phyloP scores from a whole-genome alignment of 148 eudicot species.

The Persicaria tinctoria region DNA sequence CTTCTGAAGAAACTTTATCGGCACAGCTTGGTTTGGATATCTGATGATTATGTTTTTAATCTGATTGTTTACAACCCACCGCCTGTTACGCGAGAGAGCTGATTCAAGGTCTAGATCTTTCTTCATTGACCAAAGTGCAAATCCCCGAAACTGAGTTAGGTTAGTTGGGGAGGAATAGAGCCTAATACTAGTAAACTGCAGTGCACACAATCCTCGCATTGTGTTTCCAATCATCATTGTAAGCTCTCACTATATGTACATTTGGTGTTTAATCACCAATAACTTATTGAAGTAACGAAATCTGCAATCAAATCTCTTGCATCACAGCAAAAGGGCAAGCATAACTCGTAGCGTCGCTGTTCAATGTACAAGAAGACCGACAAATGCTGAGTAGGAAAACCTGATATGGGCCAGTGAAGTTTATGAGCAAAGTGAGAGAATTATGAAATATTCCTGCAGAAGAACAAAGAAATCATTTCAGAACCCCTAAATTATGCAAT shows the following conservation, averaged over 20 bases:
- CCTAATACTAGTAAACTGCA: constrained; percentile 3
- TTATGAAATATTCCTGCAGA: neutral
- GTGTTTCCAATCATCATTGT: neutral
- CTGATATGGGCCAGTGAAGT: neutral
- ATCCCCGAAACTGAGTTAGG: constrained; percentile 25
- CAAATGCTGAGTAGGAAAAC: neutral
- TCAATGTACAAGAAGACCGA: neutral
- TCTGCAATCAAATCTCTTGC: neutral
- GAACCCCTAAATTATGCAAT: neutral
- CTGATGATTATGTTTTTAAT: constrained; percentile 75
- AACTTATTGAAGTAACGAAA: neutral
- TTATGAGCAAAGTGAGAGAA: neutral
- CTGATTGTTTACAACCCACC: constrained; percentile 93
- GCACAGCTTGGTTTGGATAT: constrained; percentile 54
- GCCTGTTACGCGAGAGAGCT: constrained; percentile 67
- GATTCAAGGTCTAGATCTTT: constrained; percentile 92
- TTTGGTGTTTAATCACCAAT: neutral
- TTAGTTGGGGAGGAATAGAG: neutral
- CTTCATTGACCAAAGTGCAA: constrained; percentile 89
- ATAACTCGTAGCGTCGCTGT: neutral
- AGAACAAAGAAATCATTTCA: neutral
- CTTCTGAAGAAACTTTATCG: constrained; percentile 66
- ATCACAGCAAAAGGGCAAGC: neutral
- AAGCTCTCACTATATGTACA: neutral
- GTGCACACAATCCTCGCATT: neutral